Evolutionary conservation across 2,329 filamentous ascomycete species (phyloP).

Genomic region (Exophiala aquamarina): DNA sequence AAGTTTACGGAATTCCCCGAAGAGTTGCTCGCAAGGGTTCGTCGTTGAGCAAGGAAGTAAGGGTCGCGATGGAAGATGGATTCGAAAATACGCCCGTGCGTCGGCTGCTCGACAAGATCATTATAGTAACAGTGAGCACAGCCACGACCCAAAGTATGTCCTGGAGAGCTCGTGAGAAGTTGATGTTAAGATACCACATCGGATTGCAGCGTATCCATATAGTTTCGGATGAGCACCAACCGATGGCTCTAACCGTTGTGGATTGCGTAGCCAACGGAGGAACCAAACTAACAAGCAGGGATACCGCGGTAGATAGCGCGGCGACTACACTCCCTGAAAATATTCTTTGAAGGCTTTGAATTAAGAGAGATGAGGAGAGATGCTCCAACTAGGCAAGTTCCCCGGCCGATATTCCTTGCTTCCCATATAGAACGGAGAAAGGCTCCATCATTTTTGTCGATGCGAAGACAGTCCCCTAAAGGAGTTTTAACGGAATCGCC

Average conservation of each 20-base stretch:
- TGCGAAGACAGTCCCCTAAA: not conserved
- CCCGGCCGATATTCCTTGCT: not conserved
- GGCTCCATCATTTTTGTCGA: too few relatives aligned
- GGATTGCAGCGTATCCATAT: slow-evolving; percentile 1
- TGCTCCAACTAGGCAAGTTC: not conserved
- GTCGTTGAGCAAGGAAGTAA: not conserved
- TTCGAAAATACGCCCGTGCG: slow-evolving; percentile 2
- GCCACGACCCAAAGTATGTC: not conserved
- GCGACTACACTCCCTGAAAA: not conserved
- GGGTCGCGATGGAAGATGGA: not conserved
- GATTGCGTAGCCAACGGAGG: not conserved
- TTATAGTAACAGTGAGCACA: not conserved
- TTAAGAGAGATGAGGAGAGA: not conserved
- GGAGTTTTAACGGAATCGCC: not conserved
- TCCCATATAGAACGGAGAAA: not conserved
- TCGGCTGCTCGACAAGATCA: not conserved
- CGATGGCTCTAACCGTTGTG: not conserved
- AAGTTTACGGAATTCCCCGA: not conserved
- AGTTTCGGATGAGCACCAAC: not conserved
- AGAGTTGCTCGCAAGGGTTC: not conserved
- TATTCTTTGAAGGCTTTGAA: not conserved
- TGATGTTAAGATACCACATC: not conserved
- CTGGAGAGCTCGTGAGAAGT: not conserved
- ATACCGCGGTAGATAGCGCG: not conserved
- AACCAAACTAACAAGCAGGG: not conserved